Percentiles rank a stretch among this genome's conserved stretches.
phyloP scores from a whole-genome alignment of 2,329 filamentous ascomycete genomes.

The Ciborinia camelliae region DNA sequence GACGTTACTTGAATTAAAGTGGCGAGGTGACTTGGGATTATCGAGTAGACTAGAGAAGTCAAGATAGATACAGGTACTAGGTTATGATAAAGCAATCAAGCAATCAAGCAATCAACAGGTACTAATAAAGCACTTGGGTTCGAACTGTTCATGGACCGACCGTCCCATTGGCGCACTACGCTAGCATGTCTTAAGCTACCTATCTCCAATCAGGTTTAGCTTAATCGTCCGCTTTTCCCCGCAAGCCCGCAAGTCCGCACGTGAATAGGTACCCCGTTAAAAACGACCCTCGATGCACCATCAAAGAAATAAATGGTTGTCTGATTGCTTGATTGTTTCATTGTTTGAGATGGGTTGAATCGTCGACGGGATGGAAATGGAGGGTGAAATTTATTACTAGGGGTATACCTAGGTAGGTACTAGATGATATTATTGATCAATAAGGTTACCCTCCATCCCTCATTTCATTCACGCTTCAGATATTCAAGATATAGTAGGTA shows the following conservation, averaged over 20 bases:
- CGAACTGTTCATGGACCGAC: too few species aligned
- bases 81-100: slow-evolving; percentile 22
- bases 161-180: slow-evolving; percentile 2
- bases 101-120: background rate
- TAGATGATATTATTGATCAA: background rate
- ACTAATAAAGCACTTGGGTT: too few species aligned
- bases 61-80: too few species aligned
- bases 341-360: too few species aligned
- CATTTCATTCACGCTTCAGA: background rate
- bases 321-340: too few species aligned
- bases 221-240: background rate
- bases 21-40: slow-evolving; percentile 22
- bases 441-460: too few species aligned
- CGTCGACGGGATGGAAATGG: background rate
- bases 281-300: too few species aligned
- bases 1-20: slow-evolving; percentile 26
- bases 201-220: background rate
- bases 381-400: background rate
- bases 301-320: too few species aligned
- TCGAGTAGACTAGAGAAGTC: slow-evolving; percentile 19
- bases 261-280: background rate
- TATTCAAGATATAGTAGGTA: background rate
- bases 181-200: background rate
- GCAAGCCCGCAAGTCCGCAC: too few species aligned
- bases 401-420: background rate